These are phyloP conservation scores for Tuber magnatum DNA, from an alignment of 495 filamentous ascomycete species.

Conservation along the genomic window DNA sequence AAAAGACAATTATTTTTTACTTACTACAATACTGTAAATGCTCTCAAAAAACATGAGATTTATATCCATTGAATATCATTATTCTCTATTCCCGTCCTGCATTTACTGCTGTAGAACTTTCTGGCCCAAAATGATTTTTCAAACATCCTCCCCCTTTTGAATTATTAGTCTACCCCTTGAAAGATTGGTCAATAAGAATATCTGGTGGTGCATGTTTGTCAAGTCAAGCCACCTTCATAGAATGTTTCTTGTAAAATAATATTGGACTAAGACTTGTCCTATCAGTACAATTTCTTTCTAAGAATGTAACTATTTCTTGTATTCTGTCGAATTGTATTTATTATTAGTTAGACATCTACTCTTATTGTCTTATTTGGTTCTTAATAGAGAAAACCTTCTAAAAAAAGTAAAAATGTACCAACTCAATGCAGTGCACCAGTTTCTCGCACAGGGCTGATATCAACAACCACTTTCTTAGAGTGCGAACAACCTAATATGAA, in stretches of 20 bases:
- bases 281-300: background rate
- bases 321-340: background rate
- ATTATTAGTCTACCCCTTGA: background rate
- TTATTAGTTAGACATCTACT: background rate
- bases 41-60: background rate
- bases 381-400: too few relatives aligned
- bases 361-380: too few relatives aligned
- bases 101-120: background rate
- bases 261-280: background rate
- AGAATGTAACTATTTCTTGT: background rate
- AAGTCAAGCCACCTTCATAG: background rate
- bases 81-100: background rate
- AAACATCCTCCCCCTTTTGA: background rate
- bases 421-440: background rate
- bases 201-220: background rate
- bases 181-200: background rate
- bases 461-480: background rate
- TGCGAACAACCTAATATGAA: background rate
- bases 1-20: background rate
- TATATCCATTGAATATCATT: background rate
- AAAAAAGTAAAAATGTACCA: too few relatives aligned
- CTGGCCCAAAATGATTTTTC: background rate
- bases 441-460: background rate
- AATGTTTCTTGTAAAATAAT: background rate
- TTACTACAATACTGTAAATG: background rate